Percentiles rank a stretch among this genome's conserved stretches.
Conservation (phyloP, 805 yeast genomes). For the Lipomyces mesembrius region DNA sequence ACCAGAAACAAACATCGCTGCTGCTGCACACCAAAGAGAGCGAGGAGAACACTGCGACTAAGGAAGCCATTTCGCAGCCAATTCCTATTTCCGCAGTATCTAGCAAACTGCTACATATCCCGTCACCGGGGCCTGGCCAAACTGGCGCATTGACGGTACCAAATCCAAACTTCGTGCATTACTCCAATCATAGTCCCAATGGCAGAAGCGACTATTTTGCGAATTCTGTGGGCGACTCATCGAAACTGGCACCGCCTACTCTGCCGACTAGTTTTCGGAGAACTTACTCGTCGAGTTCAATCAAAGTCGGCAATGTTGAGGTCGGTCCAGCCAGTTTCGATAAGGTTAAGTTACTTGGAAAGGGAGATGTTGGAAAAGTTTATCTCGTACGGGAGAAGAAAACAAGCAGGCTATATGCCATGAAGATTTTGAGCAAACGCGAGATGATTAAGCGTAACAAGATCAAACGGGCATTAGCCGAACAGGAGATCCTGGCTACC, state of each 20-base stretch:
- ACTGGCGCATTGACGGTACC: slow-evolving; percentile 26
- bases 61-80: slow-evolving; percentile 23
- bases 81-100: slow-evolving; percentile 13
- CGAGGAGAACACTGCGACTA: slow-evolving; percentile 4
- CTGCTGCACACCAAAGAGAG: slow-evolving; percentile 12
- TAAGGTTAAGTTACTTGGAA: slow-evolving; percentile 85
- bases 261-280: slow-evolving; percentile 45
- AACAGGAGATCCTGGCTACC: slow-evolving; percentile 93
- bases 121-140: slow-evolving; percentile 14
- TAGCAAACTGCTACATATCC: slow-evolving; percentile 10
- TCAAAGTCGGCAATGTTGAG: slow-evolving; percentile 72
- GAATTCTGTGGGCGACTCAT: slow-evolving; percentile 4
- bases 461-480: slow-evolving; percentile 92
- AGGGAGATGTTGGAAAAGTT: slow-evolving; percentile 98
- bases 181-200: background rate
- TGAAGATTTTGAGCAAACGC: slow-evolving; percentile 85
- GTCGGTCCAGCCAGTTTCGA: slow-evolving; percentile 89
- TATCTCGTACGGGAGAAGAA: slow-evolving; percentile 84
- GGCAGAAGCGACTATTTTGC: slow-evolving; percentile 21
- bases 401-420: slow-evolving; percentile 78
- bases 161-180: background rate
- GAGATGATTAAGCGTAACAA: slow-evolving; percentile 96
- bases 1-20: slow-evolving; percentile 6
- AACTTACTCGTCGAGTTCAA: slow-evolving; percentile 74
- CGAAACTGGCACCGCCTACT: slow-evolving; percentile 12